These are phyloP conservation scores for Nannochloris sp. DNA, from an alignment of 139 green algal species.

Conservation along the genomic window DNA sequence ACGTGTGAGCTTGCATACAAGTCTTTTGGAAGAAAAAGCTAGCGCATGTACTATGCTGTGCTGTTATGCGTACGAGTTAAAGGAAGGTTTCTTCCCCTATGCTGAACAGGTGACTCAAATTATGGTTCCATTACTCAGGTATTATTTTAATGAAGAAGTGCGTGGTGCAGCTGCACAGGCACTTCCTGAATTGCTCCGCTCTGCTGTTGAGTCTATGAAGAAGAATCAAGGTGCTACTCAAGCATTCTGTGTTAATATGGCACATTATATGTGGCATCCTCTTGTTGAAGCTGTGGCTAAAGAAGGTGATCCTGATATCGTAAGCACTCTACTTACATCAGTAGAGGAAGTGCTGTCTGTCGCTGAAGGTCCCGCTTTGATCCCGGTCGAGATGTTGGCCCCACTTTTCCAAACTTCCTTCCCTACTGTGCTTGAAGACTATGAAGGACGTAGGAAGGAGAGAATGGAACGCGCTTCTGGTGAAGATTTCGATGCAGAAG, in stretches of 20 bases:
- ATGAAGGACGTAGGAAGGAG: constrained; percentile 57
- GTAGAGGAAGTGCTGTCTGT: constrained; percentile 59
- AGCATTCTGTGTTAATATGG: constrained; percentile 51
- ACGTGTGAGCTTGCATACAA: constrained; percentile 65
- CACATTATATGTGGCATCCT: constrained; percentile 54
- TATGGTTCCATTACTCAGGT: constrained; percentile 86
- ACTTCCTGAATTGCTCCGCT: constrained; percentile 81
- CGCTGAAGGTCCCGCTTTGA: constrained; percentile 26
- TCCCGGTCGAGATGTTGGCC: constrained; percentile 33
- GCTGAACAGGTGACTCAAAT: constrained; percentile 71
- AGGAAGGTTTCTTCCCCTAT: constrained; percentile 91
- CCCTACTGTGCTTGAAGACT: constrained; percentile 40
- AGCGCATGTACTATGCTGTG: constrained; percentile 97
- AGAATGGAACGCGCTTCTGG: constrained; percentile 41
- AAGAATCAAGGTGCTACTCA: constrained; percentile 47
- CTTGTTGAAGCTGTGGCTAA: constrained; percentile 52
- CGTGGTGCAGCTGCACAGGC: constrained; percentile 48
- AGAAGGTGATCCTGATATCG: constrained; percentile 69
- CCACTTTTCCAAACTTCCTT: constrained; percentile 42
- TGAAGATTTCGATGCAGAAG: constrained; percentile 94
- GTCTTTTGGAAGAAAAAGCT: constrained; percentile 90
- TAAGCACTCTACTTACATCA: constrained; percentile 54
- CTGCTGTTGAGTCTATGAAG: constrained; percentile 53
- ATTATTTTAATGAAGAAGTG: constrained; percentile 97
- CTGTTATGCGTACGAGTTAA: constrained; percentile 96